A percentile compares a stretch with the other conserved stretches of the same genome.
phyloP scores from a whole-genome alignment of 805 yeast species.

The Metschnikowia arizonensis region DNA sequence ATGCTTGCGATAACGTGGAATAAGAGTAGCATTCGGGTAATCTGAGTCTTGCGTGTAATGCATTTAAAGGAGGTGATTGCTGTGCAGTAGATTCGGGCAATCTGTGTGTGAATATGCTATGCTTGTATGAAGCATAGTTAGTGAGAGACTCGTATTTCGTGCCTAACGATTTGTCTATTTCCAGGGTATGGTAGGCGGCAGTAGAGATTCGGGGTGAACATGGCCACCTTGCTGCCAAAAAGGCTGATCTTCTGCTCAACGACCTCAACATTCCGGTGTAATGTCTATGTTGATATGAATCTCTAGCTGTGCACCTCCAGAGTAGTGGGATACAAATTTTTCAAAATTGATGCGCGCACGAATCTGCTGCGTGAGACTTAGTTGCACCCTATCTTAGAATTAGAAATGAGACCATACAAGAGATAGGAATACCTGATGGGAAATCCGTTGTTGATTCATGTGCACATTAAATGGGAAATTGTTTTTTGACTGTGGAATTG shows the following conservation, averaged over 20 bases:
- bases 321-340: conserved; percentile 3
- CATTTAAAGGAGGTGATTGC: conserved; percentile 67
- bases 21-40: conserved; percentile 55
- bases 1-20: conserved; percentile 73
- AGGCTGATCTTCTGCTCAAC: conserved; percentile 11
- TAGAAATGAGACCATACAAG: background rate
- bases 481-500: background rate
- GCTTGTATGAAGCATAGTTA: conserved; percentile 40
- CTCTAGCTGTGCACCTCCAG: background rate
- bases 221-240: conserved; percentile 6
- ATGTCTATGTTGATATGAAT: conserved; percentile 2
- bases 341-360: conserved; percentile 7
- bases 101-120: conserved; percentile 41
- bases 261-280: conserved; percentile 16
- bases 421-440: background rate
- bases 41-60: conserved; percentile 72
- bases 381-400: background rate
- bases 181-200: conserved; percentile 22
- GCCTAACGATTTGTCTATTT: conserved; percentile 24
- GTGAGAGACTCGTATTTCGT: conserved; percentile 30
- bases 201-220: conserved; percentile 6
- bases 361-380: background rate
- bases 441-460: background rate
- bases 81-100: conserved; percentile 45
- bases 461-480: background rate